Evolutionary conservation across 805 yeast genomes (phyloP), one percentile per base, ranked within the genome.

Genomic region (Candida michaelii): DNA sequence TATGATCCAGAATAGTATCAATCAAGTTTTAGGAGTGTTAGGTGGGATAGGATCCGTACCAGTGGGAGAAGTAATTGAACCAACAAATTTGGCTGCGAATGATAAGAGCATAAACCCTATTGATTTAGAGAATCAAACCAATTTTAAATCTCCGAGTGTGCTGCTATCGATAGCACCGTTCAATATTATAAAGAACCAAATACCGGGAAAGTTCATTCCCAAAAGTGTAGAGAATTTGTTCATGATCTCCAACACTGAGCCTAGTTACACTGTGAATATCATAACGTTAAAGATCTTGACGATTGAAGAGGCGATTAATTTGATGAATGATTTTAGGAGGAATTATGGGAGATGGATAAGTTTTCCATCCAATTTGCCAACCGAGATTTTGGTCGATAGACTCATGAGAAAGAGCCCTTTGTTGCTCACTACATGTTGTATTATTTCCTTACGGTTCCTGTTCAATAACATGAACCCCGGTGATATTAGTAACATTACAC

Each of bases 321-420:
- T 85, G 30, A 61, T 85, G 49, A 71, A 70, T 40, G 76, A 74
- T 36, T 86, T 85, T 56, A 65, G 84, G 32, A 77, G 80, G 37
- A 73, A 83, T 52, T 85, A 82, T 54, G 88, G 89, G 4, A 71
- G 88, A 23, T 86, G 95, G 95, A 80, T 84, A 3, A 79, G 85
- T 41, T 79, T 85, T 39, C 89, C 90, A 0, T 73, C 74, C 23
- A 65, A 65, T 11, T 54, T 75, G 27, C 56, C 80, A 4, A 71
- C 82, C 0, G 73, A 65, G 14, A 66, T 63, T 27, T 63, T 85
- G 16, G 64, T 83, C 8, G 72, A 67, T 4, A 59, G 74, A 25
- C 68, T 85, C 31, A 57, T 79, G 30, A 45, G 54, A 17, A 68
- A 72, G 29, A 80, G 86, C 15, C 80, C 90, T 1, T 63, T 86